A percentile compares a stretch with the other conserved stretches of the same genome.
These are phyloP conservation scores for Artomyces pyxidatus DNA, from an alignment of 768 basidiomycete species.

Conservation along the genomic window DNA sequence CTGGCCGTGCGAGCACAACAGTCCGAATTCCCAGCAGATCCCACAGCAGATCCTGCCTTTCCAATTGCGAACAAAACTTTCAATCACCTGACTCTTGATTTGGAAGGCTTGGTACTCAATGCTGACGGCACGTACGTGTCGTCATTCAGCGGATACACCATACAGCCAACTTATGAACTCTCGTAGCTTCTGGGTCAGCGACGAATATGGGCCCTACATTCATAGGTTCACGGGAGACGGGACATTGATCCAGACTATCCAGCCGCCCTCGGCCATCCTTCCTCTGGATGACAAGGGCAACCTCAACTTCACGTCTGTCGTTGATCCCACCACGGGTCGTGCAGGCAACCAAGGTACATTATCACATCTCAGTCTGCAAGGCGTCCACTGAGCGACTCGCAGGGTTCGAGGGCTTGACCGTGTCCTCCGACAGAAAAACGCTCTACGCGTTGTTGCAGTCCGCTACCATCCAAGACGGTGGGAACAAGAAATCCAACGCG, in stretches of 20 bases:
- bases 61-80: slow-evolving; percentile 40
- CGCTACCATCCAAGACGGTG: slow-evolving; percentile 59
- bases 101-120: slow-evolving; percentile 51
- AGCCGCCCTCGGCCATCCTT: slow-evolving; percentile 49
- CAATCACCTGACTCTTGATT: slow-evolving; percentile 44
- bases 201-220: slow-evolving; percentile 65
- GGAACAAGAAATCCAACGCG: slow-evolving; percentile 35
- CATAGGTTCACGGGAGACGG: slow-evolving; percentile 44
- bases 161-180: not conserved
- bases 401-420: slow-evolving; percentile 57
- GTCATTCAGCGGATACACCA: not conserved
- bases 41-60: slow-evolving; percentile 35
- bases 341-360: slow-evolving; percentile 43
- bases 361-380: not conserved
- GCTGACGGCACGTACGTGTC: slow-evolving; percentile 46
- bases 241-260: slow-evolving; percentile 44
- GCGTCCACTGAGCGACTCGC: not conserved
- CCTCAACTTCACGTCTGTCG: slow-evolving; percentile 44
- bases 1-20: slow-evolving; percentile 35
- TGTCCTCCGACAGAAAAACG: slow-evolving; percentile 36
- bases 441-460: slow-evolving; percentile 59
- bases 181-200: slow-evolving; percentile 53
- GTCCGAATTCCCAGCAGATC: slow-evolving; percentile 21
- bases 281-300: slow-evolving; percentile 36
- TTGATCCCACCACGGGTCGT: slow-evolving; percentile 44